Percentiles rank a stretch among this genome's conserved stretches.
phyloP scores from a whole-genome alignment of 306 rosid genomes.

The Sicyos baderoa region DNA sequence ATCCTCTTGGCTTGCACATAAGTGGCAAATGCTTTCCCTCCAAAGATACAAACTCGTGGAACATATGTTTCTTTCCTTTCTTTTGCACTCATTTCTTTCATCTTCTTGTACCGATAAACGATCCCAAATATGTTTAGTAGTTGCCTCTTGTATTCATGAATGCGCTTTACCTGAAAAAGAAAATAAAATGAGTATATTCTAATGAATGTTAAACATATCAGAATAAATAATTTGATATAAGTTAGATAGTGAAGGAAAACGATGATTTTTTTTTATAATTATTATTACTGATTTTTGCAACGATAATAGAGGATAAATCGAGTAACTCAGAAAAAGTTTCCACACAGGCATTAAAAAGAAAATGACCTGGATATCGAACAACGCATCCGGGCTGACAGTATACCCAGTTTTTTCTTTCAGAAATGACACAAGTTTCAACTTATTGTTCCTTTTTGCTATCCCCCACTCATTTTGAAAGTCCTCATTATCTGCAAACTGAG shows the following conservation, averaged over 20 bases:
- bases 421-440: conserved; percentile 65
- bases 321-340: neutral
- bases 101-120: conserved; percentile 89
- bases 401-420: conserved; percentile 81
- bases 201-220: neutral
- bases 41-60: conserved; percentile 96
- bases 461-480: conserved; percentile 85
- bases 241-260: neutral
- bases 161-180: conserved; percentile 72
- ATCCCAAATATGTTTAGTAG: conserved; percentile 80
- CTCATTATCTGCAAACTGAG: conserved; percentile 68
- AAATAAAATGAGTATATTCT: neutral
- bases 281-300: neutral
- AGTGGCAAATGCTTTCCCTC: conserved; percentile 94
- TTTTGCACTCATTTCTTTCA: conserved; percentile 80
- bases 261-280: no score
- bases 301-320: neutral
- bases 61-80: conserved; percentile 62
- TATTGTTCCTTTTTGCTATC: conserved; percentile 69
- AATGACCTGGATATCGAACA: conserved; percentile 89
- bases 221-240: neutral
- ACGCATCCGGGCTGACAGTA: conserved; percentile 78
- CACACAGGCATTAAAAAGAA: conserved; percentile 5
- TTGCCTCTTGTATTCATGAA: conserved; percentile 95
- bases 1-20: conserved; percentile 96